Evolutionary conservation across 2,329 filamentous ascomycete genomes (phyloP).

Genomic region (Huntiella omanensis): DNA sequence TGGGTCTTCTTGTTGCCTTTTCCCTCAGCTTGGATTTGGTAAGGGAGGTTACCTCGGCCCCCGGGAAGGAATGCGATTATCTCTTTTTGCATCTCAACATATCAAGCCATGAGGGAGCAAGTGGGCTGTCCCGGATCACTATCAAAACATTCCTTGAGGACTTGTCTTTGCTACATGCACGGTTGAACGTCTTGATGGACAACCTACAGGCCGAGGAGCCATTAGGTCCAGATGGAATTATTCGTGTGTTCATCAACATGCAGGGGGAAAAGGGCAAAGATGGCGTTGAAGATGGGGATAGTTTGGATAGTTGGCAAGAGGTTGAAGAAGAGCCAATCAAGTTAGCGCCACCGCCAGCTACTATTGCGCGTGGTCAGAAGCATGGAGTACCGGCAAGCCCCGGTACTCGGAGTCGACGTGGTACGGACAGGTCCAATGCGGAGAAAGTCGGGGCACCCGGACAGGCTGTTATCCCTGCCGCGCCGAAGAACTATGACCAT

Average conservation of each 20-base stretch:
- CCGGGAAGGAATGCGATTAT: slow-evolving; percentile 84
- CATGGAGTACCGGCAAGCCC: slow-evolving; percentile 2
- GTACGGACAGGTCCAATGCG: slow-evolving; percentile 9
- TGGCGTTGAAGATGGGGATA: slow-evolving; percentile 29
- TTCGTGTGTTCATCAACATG: slow-evolving; percentile 55
- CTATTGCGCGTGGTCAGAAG: slow-evolving; percentile 18
- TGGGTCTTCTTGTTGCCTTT: slow-evolving; percentile 75
- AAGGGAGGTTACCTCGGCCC: slow-evolving; percentile 72
- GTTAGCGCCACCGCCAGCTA: slow-evolving; percentile 26
- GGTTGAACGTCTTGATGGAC: slow-evolving; percentile 70
- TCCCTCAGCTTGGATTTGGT: slow-evolving; percentile 58
- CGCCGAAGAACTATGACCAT: slow-evolving; percentile 69
- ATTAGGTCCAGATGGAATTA: slow-evolving; percentile 46
- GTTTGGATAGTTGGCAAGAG: slow-evolving; percentile 40
- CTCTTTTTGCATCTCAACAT: slow-evolving; percentile 45
- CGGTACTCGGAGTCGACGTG: slow-evolving; percentile 20
- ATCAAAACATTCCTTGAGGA: slow-evolving; percentile 90
- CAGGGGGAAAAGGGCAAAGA: slow-evolving; percentile 26
- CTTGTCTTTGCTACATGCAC: slow-evolving; percentile 58
- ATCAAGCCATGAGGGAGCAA: slow-evolving; percentile 14
- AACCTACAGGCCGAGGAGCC: slow-evolving; percentile 57
- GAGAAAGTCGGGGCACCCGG: background rate
- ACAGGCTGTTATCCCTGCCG: slow-evolving; percentile 39
- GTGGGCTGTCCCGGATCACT: slow-evolving; percentile 54
- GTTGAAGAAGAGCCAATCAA: slow-evolving; percentile 33